These are phyloP conservation scores for Clarireedia homoeocarpa DNA, from an alignment of 2,329 filamentous ascomycete genomes.

Conservation along the genomic window DNA sequence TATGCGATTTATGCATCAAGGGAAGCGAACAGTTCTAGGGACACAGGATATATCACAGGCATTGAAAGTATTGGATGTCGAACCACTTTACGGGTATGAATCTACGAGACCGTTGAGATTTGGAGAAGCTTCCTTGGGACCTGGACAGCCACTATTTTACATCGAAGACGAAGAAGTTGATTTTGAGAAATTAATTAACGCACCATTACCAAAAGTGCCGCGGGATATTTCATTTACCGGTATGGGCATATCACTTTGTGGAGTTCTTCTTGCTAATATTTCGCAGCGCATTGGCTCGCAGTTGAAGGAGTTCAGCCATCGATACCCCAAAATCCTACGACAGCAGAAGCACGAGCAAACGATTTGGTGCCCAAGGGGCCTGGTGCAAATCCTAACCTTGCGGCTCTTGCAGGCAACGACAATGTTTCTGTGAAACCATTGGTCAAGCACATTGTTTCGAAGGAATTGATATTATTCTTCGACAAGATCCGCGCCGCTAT, in stretches of 20 bases:
- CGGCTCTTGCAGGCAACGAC: constrained; percentile 75
- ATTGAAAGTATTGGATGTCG: constrained; percentile 78
- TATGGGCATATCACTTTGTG: constrained; percentile 33
- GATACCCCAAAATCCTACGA: constrained; percentile 91
- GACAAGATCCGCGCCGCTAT: constrained; percentile 88
- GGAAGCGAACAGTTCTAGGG: constrained; percentile 75
- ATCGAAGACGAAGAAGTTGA: constrained; percentile 98
- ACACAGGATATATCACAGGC: constrained; percentile 88
- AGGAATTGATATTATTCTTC: constrained; percentile 94
- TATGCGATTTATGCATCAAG: constrained; percentile 91
- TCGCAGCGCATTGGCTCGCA: constrained; percentile 85
- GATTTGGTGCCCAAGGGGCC: constrained; percentile 87
- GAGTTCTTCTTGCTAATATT: constrained; percentile 8
- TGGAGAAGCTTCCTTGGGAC: constrained; percentile 87
- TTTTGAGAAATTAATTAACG: constrained; percentile 98
- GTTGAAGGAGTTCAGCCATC: constrained; percentile 96
- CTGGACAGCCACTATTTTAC: constrained; percentile 91
- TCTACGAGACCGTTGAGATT: constrained; percentile 82
- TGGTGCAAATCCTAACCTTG: constrained; percentile 76
- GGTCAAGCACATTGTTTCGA: constrained; percentile 92
- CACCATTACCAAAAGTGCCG: constrained; percentile 87
- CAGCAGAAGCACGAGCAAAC: constrained; percentile 72
- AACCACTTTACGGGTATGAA: constrained; percentile 94
- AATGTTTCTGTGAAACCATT: constrained; percentile 78
- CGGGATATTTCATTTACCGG: constrained; percentile 88